Evolutionary conservation across 2,329 filamentous ascomycete genomes (phyloP).

Genomic region (Blastomyces emzantsi): DNA sequence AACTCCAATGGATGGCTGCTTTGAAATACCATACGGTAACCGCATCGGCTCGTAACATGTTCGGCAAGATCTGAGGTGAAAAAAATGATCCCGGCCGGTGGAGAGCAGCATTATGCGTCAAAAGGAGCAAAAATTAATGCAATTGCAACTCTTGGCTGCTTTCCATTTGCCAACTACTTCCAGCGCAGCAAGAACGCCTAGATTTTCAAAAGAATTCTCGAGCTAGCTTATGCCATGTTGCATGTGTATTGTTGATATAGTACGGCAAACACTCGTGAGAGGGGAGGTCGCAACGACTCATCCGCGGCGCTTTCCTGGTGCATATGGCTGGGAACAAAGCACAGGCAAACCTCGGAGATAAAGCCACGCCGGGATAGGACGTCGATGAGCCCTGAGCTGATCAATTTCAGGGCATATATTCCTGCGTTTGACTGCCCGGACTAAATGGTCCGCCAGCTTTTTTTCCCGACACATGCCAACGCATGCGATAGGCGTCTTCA

Average conservation of each 20-base stretch:
- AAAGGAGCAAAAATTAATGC: neutral
- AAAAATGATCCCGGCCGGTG: neutral
- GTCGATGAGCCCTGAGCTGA: neutral
- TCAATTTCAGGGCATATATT: neutral
- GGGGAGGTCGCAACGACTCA: neutral
- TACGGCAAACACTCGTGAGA: neutral
- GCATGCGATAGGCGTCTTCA: neutral
- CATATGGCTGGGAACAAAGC: neutral
- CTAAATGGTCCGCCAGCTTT: too few relatives aligned
- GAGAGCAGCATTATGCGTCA: neutral
- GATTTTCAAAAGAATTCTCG: neutral
- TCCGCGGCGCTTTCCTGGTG: neutral
- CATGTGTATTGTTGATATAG: neutral
- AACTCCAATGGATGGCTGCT: neutral
- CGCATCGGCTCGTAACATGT: neutral
- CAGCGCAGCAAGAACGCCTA: neutral
- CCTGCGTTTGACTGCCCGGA: neutral
- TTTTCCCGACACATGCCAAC: neutral
- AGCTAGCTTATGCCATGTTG: too few relatives aligned
- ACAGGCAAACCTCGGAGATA: too few relatives aligned
- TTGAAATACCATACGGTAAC: neutral
- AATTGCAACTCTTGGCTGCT: neutral
- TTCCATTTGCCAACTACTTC: neutral
- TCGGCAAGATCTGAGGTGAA: neutral
- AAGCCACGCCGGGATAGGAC: too few relatives aligned